Evolutionary conservation across 768 basidiomycete genomes (phyloP).

Genomic region (Coprinopsis cinerea): DNA sequence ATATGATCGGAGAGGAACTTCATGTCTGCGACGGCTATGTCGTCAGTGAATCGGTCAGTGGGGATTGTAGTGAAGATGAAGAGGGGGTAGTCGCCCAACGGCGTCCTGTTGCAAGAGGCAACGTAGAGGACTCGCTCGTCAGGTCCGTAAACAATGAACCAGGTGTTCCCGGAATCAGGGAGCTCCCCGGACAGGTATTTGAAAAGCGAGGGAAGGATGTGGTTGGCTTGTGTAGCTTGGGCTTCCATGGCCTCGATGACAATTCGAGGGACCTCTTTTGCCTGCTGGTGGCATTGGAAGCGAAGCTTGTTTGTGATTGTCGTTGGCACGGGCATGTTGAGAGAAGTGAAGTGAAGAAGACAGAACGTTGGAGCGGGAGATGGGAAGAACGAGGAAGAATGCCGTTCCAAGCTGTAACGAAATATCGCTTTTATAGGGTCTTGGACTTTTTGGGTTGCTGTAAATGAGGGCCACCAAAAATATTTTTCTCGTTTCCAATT

Average conservation of each 20-base stretch:
- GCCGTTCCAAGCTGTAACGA: background rate
- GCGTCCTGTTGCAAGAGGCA: slow-evolving; percentile 51
- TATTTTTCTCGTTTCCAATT: no score
- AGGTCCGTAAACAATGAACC: slow-evolving; percentile 27
- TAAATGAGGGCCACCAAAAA: background rate
- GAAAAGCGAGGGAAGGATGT: slow-evolving; percentile 32
- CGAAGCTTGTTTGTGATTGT: background rate
- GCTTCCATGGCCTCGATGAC: slow-evolving; percentile 32
- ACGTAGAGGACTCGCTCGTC: slow-evolving; percentile 40
- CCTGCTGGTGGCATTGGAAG: slow-evolving; percentile 14
- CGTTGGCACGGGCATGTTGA: slow-evolving; percentile 1
- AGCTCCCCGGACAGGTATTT: slow-evolving; percentile 22
- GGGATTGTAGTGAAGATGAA: slow-evolving; percentile 53
- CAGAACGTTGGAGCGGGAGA: slow-evolving; percentile 4
- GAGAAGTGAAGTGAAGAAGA: slow-evolving; percentile 8
- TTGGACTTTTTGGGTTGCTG: background rate
- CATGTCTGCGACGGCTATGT: slow-evolving; percentile 36
- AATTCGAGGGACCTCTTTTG: slow-evolving; percentile 27
- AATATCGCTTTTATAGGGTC: background rate
- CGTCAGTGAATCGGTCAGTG: slow-evolving; percentile 29
- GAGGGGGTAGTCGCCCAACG: slow-evolving; percentile 56
- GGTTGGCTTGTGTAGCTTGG: slow-evolving; percentile 35
- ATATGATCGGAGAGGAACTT: slow-evolving; percentile 36
- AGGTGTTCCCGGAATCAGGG: slow-evolving; percentile 20
- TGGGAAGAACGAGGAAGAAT: background rate